Evolutionary conservation across 257 asterid genomes (phyloP).

Genomic region (Solanum neorickii): DNA sequence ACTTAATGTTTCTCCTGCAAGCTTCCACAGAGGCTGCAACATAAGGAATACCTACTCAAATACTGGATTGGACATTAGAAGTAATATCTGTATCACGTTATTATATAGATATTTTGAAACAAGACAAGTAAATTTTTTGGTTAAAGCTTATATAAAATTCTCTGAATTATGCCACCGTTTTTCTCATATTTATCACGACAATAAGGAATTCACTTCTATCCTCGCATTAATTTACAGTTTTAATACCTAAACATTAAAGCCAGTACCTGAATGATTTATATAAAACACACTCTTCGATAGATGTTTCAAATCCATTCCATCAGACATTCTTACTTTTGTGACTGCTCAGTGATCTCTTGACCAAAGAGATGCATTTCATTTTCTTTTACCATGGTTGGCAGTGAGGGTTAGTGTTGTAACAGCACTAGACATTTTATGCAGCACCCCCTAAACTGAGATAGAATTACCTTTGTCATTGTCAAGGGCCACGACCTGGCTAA

Average conservation of each 20-base stretch:
- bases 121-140: background rate
- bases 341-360: background rate
- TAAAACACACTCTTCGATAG: background rate
- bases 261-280: background rate
- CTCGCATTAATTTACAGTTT: background rate
- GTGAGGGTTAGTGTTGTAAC: background rate
- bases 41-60: background rate
- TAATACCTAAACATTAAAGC: background rate
- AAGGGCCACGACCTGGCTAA: conserved; percentile 86
- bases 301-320: background rate
- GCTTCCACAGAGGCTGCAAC: conserved; percentile 85
- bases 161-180: background rate
- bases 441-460: background rate
- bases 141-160: background rate
- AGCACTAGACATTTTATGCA: background rate
- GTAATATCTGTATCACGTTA: background rate
- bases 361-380: background rate
- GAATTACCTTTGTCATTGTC: conserved; percentile 77
- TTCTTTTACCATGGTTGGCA: background rate
- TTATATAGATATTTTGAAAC: background rate
- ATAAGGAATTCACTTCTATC: background rate
- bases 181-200: background rate
- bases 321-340: background rate
- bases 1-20: conserved; percentile 85
- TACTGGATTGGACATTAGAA: background rate